Conservation (phyloP, 192 early-diverging fungal species). For the Umbelopsis sp. region DNA sequence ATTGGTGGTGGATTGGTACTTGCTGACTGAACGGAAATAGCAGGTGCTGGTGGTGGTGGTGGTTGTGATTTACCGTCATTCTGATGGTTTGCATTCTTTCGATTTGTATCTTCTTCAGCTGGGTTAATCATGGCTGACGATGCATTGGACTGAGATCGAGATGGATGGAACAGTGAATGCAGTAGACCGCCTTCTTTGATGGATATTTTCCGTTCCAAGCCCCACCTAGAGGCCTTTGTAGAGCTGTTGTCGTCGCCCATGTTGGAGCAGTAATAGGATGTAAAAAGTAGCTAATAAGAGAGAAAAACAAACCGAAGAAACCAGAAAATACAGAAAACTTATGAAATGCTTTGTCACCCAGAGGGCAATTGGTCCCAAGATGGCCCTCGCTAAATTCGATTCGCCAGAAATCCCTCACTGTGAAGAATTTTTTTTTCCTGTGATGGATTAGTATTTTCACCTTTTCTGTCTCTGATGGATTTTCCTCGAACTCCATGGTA, state of each 20-base stretch:
- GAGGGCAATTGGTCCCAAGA: too few species aligned
- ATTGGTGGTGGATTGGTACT: not conserved
- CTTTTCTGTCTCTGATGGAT: too few species aligned
- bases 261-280: not conserved
- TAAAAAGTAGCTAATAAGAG: not conserved
- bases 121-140: not conserved
- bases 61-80: not conserved
- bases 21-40: not conserved
- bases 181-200: constrained; percentile 9
- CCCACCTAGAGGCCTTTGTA: not conserved
- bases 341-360: too few species aligned
- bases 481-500: too few species aligned
- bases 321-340: not conserved
- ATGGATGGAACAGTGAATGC: constrained; percentile 7
- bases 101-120: not conserved
- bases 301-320: not conserved
- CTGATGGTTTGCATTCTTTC: not conserved
- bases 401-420: too few species aligned
- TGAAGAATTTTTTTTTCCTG: too few species aligned
- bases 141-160: constrained; percentile 3
- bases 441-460: too few species aligned
- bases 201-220: constrained; percentile 15
- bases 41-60: not conserved
- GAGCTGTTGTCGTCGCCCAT: constrained; percentile 7
- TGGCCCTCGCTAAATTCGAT: too few species aligned